Evolutionary conservation across 2,329 filamentous ascomycete species (phyloP).

Genomic region (Calonectria ilicicola): DNA sequence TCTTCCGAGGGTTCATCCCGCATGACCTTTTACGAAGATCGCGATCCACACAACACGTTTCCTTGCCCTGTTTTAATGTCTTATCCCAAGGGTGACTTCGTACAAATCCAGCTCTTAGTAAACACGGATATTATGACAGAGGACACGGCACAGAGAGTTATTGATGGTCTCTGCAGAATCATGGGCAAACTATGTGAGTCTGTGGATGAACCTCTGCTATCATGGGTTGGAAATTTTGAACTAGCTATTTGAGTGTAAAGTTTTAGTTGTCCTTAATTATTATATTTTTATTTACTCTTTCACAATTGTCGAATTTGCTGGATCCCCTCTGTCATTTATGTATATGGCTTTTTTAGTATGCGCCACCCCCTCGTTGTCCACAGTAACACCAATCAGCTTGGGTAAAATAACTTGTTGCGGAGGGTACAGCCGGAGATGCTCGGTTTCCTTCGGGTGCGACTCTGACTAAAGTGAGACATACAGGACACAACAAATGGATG

Average conservation of each 20-base stretch:
- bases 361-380: no score
- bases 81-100: not conserved
- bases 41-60: not conserved
- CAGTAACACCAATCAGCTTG: no score
- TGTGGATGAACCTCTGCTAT: not conserved
- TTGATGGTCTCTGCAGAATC: not conserved
- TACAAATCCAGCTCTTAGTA: not conserved
- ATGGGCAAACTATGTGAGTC: not conserved
- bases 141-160: not conserved
- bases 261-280: not conserved
- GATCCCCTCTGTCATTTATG: no score
- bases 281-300: no score
- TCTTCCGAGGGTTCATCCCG: not conserved
- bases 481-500: no score
- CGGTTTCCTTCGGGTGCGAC: no score
- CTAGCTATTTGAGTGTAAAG: not conserved
- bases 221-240: not conserved
- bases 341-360: no score
- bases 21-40: not conserved
- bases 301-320: no score
- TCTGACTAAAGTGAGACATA: no score
- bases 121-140: not conserved
- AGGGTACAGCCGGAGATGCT: no score
- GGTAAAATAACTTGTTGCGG: no score
- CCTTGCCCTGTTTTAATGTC: not conserved